These are phyloP conservation scores for Diaporthe sp. DNA, from an alignment of 2,329 filamentous ascomycete genomes.

Conservation along the genomic window DNA sequence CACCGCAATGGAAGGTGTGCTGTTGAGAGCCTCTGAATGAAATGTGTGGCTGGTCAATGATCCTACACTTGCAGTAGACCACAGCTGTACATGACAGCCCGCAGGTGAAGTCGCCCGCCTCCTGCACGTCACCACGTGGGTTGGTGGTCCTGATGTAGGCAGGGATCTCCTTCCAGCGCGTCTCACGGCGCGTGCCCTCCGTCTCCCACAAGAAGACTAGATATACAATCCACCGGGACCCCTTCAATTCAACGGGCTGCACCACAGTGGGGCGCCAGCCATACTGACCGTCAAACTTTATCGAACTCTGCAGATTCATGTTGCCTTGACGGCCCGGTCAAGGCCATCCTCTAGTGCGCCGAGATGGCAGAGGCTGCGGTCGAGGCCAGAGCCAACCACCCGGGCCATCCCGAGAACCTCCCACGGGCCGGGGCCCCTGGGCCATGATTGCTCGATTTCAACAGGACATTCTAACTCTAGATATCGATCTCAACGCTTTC, in stretches of 20 bases:
- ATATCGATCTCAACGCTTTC: background rate
- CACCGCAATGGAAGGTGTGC: background rate
- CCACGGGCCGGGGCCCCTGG: background rate
- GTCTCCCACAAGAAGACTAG: conserved; percentile 4
- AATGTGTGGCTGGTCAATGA: background rate
- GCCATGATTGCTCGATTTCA: background rate
- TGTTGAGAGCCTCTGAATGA: background rate
- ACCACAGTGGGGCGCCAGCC: conserved; percentile 5
- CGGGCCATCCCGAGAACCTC: background rate
- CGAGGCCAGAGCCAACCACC: background rate
- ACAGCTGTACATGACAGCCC: background rate
- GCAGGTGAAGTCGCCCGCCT: background rate
- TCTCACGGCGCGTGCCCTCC: background rate
- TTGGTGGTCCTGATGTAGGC: background rate
- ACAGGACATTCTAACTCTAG: background rate
- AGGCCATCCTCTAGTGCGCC: background rate
- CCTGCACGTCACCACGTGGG: conserved; percentile 4
- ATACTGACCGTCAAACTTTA: conserved; percentile 40
- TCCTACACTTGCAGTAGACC: background rate
- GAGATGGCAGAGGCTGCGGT: background rate
- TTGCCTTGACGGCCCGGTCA: background rate
- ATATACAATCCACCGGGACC: background rate
- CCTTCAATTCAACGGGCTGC: background rate
- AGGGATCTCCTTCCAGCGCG: conserved; percentile 6
- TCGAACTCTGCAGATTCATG: conserved; percentile 35